phyloP scores from a whole-genome alignment of 208 protist species.

The Tritrichomonas musculus region DNA sequence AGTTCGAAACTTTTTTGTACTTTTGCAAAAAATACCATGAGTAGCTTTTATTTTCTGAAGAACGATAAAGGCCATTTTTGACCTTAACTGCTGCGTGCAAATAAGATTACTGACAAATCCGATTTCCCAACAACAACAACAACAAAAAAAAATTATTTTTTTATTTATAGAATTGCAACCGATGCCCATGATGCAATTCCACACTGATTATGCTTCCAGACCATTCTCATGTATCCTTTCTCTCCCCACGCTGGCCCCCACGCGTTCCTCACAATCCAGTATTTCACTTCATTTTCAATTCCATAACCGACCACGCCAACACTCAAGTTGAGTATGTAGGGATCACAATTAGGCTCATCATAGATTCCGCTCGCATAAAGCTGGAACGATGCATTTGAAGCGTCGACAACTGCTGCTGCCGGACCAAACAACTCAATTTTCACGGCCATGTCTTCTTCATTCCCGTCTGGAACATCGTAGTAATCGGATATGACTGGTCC shows the following conservation, averaged over 20 bases:
- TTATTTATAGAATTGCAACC: too few relatives aligned
- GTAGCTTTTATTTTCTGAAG: too few relatives aligned
- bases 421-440: not conserved
- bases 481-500: too few relatives aligned
- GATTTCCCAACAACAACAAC: too few relatives aligned
- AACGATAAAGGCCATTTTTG: too few relatives aligned
- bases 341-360: constrained; percentile 36
- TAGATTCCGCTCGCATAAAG: constrained; percentile 50
- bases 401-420: not conserved
- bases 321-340: constrained; percentile 41
- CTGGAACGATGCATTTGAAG: constrained; percentile 36
- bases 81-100: too few relatives aligned
- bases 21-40: too few relatives aligned
- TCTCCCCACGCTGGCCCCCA: constrained; percentile 49
- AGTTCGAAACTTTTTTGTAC: too few relatives aligned
- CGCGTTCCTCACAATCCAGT: constrained; percentile 52
- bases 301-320: constrained; percentile 52
- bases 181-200: too few relatives aligned
- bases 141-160: too few relatives aligned
- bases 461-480: too few relatives aligned
- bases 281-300: constrained; percentile 35
- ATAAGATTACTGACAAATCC: too few relatives aligned
- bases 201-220: constrained; percentile 35
- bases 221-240: constrained; percentile 38
- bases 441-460: not conserved